Evolutionary conservation across 2,329 filamentous ascomycete species (phyloP), one percentile per base, ranked within the genome.

Genomic region (Pseudogymnoascus sp.): DNA sequence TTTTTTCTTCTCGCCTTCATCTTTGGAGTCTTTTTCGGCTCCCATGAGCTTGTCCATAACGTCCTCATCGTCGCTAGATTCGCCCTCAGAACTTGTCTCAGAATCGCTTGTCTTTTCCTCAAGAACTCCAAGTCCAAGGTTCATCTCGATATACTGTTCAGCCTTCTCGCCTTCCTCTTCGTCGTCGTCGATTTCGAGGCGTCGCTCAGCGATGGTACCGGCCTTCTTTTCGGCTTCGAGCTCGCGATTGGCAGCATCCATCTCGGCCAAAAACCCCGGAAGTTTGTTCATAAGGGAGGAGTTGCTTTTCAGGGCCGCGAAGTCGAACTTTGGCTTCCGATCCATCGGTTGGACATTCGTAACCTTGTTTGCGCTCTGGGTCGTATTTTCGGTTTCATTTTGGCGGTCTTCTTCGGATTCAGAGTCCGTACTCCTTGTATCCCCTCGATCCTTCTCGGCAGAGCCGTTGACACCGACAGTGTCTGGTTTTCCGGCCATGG

Each of bases 201-300:
- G 31, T 36, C 62, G 42, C 5, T 63, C 40, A 5, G 31, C 49
- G 14, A 53, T 38, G 9, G 63, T 65, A 5, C 68, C 68, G 1
- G 62, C 38, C 16, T 59, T 53, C 5, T 63, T 61, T 25, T 67
- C 66, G 36, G 53, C 62, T 25, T 59, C 62, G 3, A 69, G 64
- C 42, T 65, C 62, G 9, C 63, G 63, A 60, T 69, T 69, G 7
- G 68, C 65, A 40, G 65, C 65, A 49, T 65, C 65, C 65, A 69
- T 66, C 25, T 61, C 25, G 23, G 63, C 53, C 12, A 69, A 62
- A 38, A 69, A 69, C 6, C 53, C 64, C 3, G 64, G 61, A 16
- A 69, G 56, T 40, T 38, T 60, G 25, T 23, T 23, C 11, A 49
- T 16, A 25, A 60, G 34, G 59, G 18, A n/a, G 1, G 63, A 65